A percentile compares a stretch with the other conserved stretches of the same genome.
phyloP scores from a whole-genome alignment of 495 filamentous ascomycete genomes.

The Penicillium crystallinum region DNA sequence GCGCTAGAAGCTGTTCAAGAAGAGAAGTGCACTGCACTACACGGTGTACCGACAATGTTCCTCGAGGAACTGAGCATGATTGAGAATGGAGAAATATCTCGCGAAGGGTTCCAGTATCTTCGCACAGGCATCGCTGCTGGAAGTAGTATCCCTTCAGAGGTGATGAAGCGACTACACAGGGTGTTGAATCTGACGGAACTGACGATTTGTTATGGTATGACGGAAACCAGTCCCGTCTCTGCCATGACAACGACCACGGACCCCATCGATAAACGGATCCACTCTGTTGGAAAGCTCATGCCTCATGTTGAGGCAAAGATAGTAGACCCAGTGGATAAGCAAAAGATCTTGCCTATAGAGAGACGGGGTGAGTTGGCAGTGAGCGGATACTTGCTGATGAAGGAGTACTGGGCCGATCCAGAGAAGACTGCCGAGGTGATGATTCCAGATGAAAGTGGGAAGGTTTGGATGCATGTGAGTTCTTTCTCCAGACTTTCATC shows the following conservation, averaged over 20 bases:
- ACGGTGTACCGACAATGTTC: conserved; percentile 97
- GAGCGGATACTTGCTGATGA: conserved; percentile 83
- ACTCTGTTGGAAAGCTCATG: conserved; percentile 70
- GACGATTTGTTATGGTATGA: conserved; percentile 99
- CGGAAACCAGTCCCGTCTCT: conserved; percentile 88
- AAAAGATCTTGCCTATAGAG: conserved; percentile 54
- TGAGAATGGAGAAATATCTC: conserved; percentile 44
- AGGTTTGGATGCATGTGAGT: conserved; percentile 65
- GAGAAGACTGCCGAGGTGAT: conserved; percentile 67
- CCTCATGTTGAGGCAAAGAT: conserved; percentile 86
- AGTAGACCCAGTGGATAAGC: conserved; percentile 57
- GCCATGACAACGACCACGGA: conserved; percentile 86
- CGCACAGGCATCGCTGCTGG: conserved; percentile 92
- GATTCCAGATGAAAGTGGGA: conserved; percentile 52
- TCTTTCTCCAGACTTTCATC: not conserved
- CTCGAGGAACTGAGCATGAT: conserved; percentile 77
- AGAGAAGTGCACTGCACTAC: conserved; percentile 75
- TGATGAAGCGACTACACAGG: conserved; percentile 77
- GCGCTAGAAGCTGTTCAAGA: conserved; percentile 67
- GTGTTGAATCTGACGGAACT: conserved; percentile 75
- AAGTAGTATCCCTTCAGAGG: conserved; percentile 69
- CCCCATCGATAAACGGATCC: conserved; percentile 70
- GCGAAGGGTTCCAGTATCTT: conserved; percentile 61
- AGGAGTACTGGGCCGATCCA: conserved; percentile 78
- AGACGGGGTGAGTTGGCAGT: conserved; percentile 78